Percentiles rank a stretch among this genome's conserved stretches.
Evolutionary conservation across 306 rosid species (phyloP).

Genomic region (Sicyos edulis): DNA sequence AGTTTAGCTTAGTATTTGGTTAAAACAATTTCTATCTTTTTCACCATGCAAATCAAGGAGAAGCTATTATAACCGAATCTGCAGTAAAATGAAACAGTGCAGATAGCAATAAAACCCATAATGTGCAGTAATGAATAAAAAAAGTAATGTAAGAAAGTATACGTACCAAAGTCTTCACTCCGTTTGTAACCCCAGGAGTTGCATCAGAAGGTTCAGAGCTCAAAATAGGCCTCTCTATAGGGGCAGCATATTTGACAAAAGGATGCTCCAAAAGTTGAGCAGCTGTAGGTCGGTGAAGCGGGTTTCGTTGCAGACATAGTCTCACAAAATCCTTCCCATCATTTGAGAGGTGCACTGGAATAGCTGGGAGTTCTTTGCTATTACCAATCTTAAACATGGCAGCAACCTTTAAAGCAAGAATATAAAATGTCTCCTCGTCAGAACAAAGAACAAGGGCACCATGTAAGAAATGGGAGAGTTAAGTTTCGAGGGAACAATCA

Average conservation of each 20-base stretch:
- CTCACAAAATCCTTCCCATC: slow-evolving; percentile 77
- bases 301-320: slow-evolving; percentile 77
- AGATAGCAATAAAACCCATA: slow-evolving; percentile 4
- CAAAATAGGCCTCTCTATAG: slow-evolving; percentile 54
- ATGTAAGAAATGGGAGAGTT: neutral
- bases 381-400: slow-evolving; percentile 91
- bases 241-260: slow-evolving; percentile 65
- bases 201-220: slow-evolving; percentile 47
- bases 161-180: slow-evolving; percentile 66
- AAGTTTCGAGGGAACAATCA: neutral
- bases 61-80: neutral
- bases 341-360: slow-evolving; percentile 74
- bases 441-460: slow-evolving; percentile 7
- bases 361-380: slow-evolving; percentile 64
- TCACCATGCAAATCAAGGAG: slow-evolving; percentile 8
- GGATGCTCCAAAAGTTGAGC: slow-evolving; percentile 74
- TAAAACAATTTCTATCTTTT: neutral
- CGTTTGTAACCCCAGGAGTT: slow-evolving; percentile 43
- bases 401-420: slow-evolving; percentile 57
- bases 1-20: neutral
- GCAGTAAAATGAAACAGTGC: neutral
- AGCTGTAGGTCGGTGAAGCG: slow-evolving; percentile 64
- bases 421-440: slow-evolving; percentile 28
- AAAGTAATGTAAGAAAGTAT: neutral
- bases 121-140: neutral